A percentile compares a stretch with the other conserved stretches of the same genome.
phyloP scores from a whole-genome alignment of 768 basidiomycete genomes.

The Podaxis sp. region DNA sequence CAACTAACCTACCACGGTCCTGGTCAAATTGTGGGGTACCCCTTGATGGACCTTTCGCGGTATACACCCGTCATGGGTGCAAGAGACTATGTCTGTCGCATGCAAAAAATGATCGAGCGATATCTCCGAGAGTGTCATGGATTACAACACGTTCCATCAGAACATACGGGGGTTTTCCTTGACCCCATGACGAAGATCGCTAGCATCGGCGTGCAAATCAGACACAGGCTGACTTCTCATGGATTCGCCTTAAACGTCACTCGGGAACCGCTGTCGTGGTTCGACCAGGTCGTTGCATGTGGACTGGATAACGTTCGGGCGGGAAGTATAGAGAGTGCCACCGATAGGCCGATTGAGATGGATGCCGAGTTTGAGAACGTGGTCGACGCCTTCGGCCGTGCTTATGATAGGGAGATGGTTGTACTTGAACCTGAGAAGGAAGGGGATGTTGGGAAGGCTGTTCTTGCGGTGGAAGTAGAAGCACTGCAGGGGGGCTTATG shows the following conservation, averaged over 20 bases:
- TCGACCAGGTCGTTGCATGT: slow-evolving; percentile 86
- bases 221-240: slow-evolving; percentile 92
- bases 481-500: slow-evolving; percentile 43
- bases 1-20: slow-evolving; percentile 97
- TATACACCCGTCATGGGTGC: slow-evolving; percentile 70
- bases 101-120: slow-evolving; percentile 69
- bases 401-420: slow-evolving; percentile 50
- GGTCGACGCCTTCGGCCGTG: slow-evolving; percentile 43
- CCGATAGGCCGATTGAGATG: slow-evolving; percentile 39
- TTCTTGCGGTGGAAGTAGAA: slow-evolving; percentile 46
- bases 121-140: slow-evolving; percentile 63
- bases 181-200: slow-evolving; percentile 81
- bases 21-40: slow-evolving; percentile 96
- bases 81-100: slow-evolving; percentile 80
- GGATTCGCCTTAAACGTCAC: slow-evolving; percentile 95
- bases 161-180: slow-evolving; percentile 90
- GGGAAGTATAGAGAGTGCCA: slow-evolving; percentile 57
- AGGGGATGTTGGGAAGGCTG: slow-evolving; percentile 48
- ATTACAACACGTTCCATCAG: slow-evolving; percentile 58
- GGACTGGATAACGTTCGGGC: slow-evolving; percentile 84
- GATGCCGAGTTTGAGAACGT: slow-evolving; percentile 53
- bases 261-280: slow-evolving; percentile 79
- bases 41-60: slow-evolving; percentile 85
- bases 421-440: slow-evolving; percentile 41
- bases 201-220: slow-evolving; percentile 95